These are phyloP conservation scores for Mycothermus thermophilus DNA, from an alignment of 495 filamentous ascomycete species.

Conservation along the genomic window DNA sequence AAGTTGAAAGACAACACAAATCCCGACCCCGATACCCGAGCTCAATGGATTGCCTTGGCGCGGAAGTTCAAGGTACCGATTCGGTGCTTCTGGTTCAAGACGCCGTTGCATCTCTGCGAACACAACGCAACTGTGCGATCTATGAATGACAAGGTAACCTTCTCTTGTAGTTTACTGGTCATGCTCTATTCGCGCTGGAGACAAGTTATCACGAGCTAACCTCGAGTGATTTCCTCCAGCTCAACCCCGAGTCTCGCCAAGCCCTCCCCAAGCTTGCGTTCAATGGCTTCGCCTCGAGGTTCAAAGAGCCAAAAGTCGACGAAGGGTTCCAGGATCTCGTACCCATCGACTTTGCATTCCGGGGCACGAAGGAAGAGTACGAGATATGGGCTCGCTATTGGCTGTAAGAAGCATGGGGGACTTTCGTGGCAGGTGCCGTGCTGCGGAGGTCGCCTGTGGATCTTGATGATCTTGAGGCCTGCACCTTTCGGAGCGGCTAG, in stretches of 20 bases:
- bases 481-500: too few relatives aligned
- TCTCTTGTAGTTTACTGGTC: too few relatives aligned
- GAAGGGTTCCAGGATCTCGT: conserved; percentile 81
- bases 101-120: conserved; percentile 55
- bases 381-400: conserved; percentile 61
- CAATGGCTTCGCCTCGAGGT: conserved; percentile 52
- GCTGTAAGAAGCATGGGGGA: conserved; percentile 31
- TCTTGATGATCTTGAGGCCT: too few relatives aligned
- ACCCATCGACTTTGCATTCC: conserved; percentile 47
- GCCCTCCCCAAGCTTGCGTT: conserved; percentile 72
- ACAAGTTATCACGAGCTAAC: too few relatives aligned
- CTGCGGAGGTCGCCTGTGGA: too few relatives aligned
- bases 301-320: conserved; percentile 50
- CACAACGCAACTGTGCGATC: conserved; percentile 84
- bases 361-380: conserved; percentile 37
- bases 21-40: conserved; percentile 58
- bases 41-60: conserved; percentile 62
- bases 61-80: conserved; percentile 56
- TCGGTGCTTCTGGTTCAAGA: conserved; percentile 75
- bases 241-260: conserved; percentile 71
- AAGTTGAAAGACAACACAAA: conserved; percentile 84
- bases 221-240: conserved; percentile 31
- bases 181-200: too few relatives aligned
- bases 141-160: conserved; percentile 40
- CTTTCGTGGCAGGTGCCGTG: too few relatives aligned